Base-by-base conservation (phyloP, 768 basidiomycete genomes). In the Xerocomellus dryophilus region DNA sequence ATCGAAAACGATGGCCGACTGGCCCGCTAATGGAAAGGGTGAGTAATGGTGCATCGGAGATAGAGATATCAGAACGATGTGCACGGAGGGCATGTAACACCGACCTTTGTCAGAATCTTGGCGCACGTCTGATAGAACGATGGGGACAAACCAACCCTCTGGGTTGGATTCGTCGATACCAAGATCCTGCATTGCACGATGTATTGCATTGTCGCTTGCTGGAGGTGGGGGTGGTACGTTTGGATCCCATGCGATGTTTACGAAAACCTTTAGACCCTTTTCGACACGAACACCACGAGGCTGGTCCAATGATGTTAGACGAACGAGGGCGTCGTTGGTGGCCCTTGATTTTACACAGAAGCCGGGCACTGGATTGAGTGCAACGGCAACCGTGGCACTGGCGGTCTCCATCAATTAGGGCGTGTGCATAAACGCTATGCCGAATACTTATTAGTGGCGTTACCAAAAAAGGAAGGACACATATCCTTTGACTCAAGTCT, bases 221-320 rank as follows among this genome's bases (percentile, higher is more conserved):
- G 78, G 71, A 11, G 86, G 85, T 0, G 89, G 88, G 0, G 84
- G 76, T 4, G 89, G 89, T 0, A 90, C 80, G 54, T 83, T 78
- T 10, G 71, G 18, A 52, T 88, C 87, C 80, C 83, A 91, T 17
- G 83, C 81, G 14, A 92, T 72, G 61, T 92, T 92, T 29, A 90
- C 71, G 66, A 92, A 92, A 32, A 90, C 68, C 69, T 92, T 90
- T 55, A 71, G 66, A 23, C 78, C 79, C 34, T 74, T 68, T 11
- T 78, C 73, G 18, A 86, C 70, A 8, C 39, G 57, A 6, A 51
- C 9, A 10, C 43, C 42, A 4, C n/a, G 48, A 21, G 51, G 52
- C 17, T 56, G 29, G 38, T 43, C 56, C 9, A 55, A 39, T 40
- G 60, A 47, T 29, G 61, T 55, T 20, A 52, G 35, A n/a, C 48